Evolutionary conservation across 2,329 filamentous ascomycete species (phyloP).

Genomic region (Neofusicoccum kwambonambiense): DNA sequence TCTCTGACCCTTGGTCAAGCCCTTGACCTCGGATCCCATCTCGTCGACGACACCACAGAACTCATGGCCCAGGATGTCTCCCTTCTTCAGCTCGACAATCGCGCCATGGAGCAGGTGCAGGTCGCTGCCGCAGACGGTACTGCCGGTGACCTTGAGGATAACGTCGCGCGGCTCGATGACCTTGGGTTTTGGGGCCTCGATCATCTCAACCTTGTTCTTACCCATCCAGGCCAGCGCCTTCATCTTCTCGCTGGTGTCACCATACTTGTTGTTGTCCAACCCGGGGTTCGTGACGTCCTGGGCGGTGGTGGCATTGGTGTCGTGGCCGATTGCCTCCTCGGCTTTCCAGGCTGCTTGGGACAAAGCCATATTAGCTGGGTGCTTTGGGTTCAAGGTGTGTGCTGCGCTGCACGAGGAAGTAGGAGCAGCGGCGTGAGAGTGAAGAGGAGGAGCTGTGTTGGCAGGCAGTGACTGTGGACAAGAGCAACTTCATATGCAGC

Average conservation of each 20-base stretch:
- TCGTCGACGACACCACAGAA: conserved; percentile 53
- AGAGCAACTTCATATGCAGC: not conserved
- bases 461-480: too few relatives aligned
- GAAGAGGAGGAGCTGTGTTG: not conserved
- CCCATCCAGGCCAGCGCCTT: conserved; percentile 80
- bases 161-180: conserved; percentile 73
- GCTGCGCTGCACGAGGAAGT: not conserved
- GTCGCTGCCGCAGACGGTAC: conserved; percentile 62
- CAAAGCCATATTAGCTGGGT: conserved; percentile 50
- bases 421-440: not conserved
- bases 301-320: conserved; percentile 60
- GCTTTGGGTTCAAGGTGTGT: not conserved
- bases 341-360: conserved; percentile 65
- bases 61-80: conserved; percentile 53
- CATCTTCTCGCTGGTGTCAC: conserved; percentile 59
- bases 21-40: conserved; percentile 44
- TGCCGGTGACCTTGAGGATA: conserved; percentile 73
- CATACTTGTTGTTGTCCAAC: conserved; percentile 42
- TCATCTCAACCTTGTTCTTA: conserved; percentile 70
- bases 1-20: conserved; percentile 49
- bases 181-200: conserved; percentile 67
- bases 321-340: conserved; percentile 69
- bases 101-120: conserved; percentile 55
- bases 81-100: conserved; percentile 51
- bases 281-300: conserved; percentile 59